Evolutionary conservation across 345 rosid genomes (phyloP).

Genomic region (Crucihimalaya himalaica): DNA sequence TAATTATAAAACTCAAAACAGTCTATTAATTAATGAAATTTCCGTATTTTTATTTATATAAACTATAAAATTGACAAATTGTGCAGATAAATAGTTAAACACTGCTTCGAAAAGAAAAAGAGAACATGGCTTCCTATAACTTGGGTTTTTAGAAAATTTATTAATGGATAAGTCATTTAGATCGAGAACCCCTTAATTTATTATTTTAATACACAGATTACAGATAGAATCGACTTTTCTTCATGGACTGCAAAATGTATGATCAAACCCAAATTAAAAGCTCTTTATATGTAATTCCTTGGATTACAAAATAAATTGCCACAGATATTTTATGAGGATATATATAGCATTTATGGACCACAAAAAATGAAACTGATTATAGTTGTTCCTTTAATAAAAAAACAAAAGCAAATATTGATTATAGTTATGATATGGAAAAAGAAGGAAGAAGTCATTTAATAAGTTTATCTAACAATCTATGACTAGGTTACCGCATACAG

Average conservation of each 20-base stretch:
- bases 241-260: neutral
- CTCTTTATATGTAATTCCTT: neutral
- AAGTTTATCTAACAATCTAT: slow-evolving; percentile 17
- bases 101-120: neutral
- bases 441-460: slow-evolving; percentile 23
- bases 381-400: neutral
- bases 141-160: neutral
- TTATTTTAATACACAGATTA: neutral
- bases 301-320: neutral
- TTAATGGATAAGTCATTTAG: neutral
- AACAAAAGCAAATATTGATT: too few relatives aligned
- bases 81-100: too few relatives aligned
- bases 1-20: neutral
- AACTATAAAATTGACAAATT: neutral
- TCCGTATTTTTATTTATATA: neutral
- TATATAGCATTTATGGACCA: neutral
- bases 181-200: neutral
- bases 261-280: neutral
- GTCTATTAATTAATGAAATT: neutral
- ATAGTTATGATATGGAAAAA: neutral
- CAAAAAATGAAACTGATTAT: neutral
- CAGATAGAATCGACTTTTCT: neutral
- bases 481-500: slow-evolving; percentile 1
- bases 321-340: neutral
- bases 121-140: neutral